Evolutionary conservation across 352 stramenopile genomes (phyloP), one percentile per base, ranked within the genome.

Genomic region (Pythium dissimile): DNA sequence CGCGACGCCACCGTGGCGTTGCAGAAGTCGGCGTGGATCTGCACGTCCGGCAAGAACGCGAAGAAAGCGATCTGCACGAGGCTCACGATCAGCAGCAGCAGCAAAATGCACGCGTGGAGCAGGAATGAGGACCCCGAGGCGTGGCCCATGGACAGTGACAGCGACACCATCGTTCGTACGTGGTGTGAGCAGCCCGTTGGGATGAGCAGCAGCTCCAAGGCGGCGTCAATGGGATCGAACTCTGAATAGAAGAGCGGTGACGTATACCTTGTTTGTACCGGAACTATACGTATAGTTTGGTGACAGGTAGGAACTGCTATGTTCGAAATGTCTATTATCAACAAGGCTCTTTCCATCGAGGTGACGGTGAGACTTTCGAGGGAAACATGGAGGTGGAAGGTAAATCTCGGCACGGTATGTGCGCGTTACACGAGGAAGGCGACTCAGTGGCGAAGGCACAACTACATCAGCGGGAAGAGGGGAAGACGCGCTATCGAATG

Each of bases 11-110:
- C 76, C 26, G 59, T 69, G 28, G 66, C 70, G 58, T 88, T 83
- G 66, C 83, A 92, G 50, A 74, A 82, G 65, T 84, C 67, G 23
- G 64, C 46, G 41, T 87, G 80, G 24, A 89, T 57, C 49, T 77
- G 49, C 26, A 92, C 75, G 39, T 90, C 75, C 0, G 83, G 83
- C 44, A 92, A 49, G 54, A 89, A 64, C 48, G 77, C 59, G 62
- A 92, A 92, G 75, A 92, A 90, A 7, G 64, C 45, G 13, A 92
- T 54, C 69, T 92, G 83, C 55, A 88, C 35, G 16, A 92, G 72
- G 39, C 66, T 89, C 65, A 75, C 58, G 55, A 90, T 90, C 12
- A 92, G 68, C 48, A 88, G 64, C 56, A 92, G 65, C 48, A 92
- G 73, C 23, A 90, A 64, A 51, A 92, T 71, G 59, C 83, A 90